Evolutionary conservation across 169 alveolate genomes (phyloP).

Genomic region (Cyclospora cayetanensis): DNA sequence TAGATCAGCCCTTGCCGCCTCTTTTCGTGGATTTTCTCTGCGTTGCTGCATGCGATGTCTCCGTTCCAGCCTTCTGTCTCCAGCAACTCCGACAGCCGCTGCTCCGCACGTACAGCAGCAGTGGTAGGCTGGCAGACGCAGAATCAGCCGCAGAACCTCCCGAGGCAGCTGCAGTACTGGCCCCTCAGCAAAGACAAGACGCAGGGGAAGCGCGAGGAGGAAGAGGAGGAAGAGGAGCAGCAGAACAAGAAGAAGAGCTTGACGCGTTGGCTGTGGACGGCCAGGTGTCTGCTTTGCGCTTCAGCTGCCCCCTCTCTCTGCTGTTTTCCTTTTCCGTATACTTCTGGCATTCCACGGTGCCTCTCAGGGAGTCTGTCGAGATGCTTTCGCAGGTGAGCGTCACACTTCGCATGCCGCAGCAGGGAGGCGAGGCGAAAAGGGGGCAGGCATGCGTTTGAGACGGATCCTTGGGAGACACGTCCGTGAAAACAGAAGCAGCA

Average conservation of each 20-base stretch:
- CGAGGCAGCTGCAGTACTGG: background rate
- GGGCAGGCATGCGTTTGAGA: background rate
- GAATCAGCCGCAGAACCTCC: background rate
- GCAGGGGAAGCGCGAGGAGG: background rate
- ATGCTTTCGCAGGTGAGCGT: conserved; percentile 60
- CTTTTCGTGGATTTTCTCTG: conserved; percentile 60
- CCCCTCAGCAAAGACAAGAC: background rate
- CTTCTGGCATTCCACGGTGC: conserved; percentile 46
- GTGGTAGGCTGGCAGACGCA: background rate
- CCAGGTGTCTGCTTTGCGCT: conserved; percentile 38
- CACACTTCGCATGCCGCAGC: background rate
- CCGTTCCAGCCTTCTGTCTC: conserved; percentile 46
- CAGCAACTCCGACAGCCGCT: conserved; percentile 38
- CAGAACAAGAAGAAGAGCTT: background rate
- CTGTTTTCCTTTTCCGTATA: conserved; percentile 42
- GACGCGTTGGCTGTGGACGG: conserved; percentile 14
- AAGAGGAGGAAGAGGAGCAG: background rate
- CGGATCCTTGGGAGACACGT: background rate
- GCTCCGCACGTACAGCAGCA: background rate
- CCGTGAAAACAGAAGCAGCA: background rate
- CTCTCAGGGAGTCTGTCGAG: conserved; percentile 45
- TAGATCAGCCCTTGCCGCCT: conserved; percentile 61
- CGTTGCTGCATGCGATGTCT: conserved; percentile 57
- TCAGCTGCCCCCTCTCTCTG: conserved; percentile 38
- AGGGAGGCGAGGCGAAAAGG: background rate